These are phyloP conservation scores for Trypanosoma lewisi DNA, from an alignment of 208 protist species.

Conservation along the genomic window DNA sequence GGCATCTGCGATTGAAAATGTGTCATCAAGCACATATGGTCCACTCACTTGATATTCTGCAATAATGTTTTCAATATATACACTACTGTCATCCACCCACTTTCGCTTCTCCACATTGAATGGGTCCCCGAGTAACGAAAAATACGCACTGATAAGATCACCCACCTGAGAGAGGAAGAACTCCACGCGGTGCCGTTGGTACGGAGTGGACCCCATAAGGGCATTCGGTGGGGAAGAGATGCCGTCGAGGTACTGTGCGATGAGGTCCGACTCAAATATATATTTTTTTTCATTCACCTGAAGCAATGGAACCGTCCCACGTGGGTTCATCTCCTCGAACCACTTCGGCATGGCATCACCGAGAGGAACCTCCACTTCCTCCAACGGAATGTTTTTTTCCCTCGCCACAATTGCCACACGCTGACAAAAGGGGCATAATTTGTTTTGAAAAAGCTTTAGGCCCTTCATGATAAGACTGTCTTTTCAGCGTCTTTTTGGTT, in stretches of 20 bases:
- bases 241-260: conserved; percentile 70
- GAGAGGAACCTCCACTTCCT: conserved; percentile 48
- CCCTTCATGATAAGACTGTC: conserved; percentile 25
- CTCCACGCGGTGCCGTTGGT: conserved; percentile 63
- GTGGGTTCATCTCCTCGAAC: conserved; percentile 77
- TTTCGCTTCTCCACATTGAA: conserved; percentile 57
- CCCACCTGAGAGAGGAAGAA: conserved; percentile 69
- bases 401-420: conserved; percentile 52
- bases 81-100: conserved; percentile 44
- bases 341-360: conserved; percentile 58
- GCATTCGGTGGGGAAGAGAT: conserved; percentile 21
- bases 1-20: conserved; percentile 75
- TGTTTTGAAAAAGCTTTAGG: conserved; percentile 56
- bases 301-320: conserved; percentile 68
- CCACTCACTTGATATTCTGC: conserved; percentile 43
- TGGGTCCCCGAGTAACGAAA: conserved; percentile 49
- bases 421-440: conserved; percentile 67
- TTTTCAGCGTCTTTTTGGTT: conserved; percentile 9
- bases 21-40: conserved; percentile 65
- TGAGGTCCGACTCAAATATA: conserved; percentile 70
- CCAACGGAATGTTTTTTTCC: conserved; percentile 53
- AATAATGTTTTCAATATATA: conserved; percentile 66
- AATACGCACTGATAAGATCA: conserved; percentile 48
- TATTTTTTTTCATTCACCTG: conserved; percentile 47
- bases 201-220: conserved; percentile 43